Conservation (phyloP, 2,329 filamentous ascomycete species). For the Bisporella sp. region DNA sequence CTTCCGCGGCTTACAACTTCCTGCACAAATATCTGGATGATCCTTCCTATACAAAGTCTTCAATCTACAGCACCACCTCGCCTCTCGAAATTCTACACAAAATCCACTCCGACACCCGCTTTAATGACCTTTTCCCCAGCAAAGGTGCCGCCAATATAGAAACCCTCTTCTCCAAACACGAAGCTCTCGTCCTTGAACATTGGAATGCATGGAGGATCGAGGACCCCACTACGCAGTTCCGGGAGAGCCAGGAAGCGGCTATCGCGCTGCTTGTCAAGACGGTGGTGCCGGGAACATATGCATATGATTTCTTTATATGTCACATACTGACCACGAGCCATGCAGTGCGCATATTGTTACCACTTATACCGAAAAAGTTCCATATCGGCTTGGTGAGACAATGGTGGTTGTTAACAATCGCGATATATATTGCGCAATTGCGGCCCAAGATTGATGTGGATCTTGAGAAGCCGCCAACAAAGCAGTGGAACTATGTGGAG, state of each 20-base stretch:
- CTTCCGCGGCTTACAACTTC: constrained; percentile 50
- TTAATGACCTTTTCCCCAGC: constrained; percentile 58
- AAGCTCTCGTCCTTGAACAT: constrained; percentile 70
- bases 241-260: constrained; percentile 58
- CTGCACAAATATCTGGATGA: constrained; percentile 67
- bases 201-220: constrained; percentile 81
- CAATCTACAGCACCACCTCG: constrained; percentile 52
- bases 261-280: constrained; percentile 56
- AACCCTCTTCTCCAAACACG: constrained; percentile 59
- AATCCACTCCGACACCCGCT: constrained; percentile 60
- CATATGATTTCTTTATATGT: constrained; percentile 78
- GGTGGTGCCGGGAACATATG: constrained; percentile 47
- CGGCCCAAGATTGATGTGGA: constrained; percentile 67
- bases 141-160: constrained; percentile 58
- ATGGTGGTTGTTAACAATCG: constrained; percentile 82
- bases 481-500: constrained; percentile 72
- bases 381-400: constrained; percentile 71
- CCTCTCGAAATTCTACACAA: constrained; percentile 65
- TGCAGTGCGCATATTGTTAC: constrained; percentile 78
- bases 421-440: constrained; percentile 68
- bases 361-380: constrained; percentile 64
- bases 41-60: constrained; percentile 58
- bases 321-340: constrained; percentile 82
- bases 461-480: constrained; percentile 43
- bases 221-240: constrained; percentile 68